Percentiles rank a stretch among this genome's conserved stretches.
Conservation (phyloP, 495 filamentous ascomycete species). For the Chaetomium cochliodes region DNA sequence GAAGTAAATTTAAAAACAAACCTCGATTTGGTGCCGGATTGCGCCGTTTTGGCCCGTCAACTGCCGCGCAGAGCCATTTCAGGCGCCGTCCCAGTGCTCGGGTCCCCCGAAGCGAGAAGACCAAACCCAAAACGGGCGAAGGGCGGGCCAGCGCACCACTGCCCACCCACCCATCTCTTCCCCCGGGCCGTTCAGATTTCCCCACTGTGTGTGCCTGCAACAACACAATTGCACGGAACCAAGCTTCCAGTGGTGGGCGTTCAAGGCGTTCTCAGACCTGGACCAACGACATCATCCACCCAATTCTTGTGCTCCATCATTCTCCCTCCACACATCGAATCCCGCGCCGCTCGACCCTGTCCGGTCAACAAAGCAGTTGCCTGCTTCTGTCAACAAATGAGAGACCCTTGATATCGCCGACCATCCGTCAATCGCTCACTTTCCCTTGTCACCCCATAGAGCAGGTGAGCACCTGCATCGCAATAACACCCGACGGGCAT, state of each 20-base stretch:
- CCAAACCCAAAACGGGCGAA: slow-evolving; percentile 25
- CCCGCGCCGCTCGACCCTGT: slow-evolving; percentile 17
- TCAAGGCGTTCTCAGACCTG: neutral
- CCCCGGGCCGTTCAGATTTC: neutral
- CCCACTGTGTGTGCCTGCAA: slow-evolving; percentile 9
- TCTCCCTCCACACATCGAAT: slow-evolving; percentile 10
- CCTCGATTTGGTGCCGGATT: neutral
- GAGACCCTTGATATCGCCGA: slow-evolving; percentile 1
- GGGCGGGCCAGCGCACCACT: slow-evolving; percentile 22
- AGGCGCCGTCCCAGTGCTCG: neutral
- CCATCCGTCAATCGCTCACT: slow-evolving; percentile 15
- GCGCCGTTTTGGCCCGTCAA: slow-evolving; percentile 9
- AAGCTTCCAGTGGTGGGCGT: slow-evolving; percentile 8
- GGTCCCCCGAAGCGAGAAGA: slow-evolving; percentile 8
- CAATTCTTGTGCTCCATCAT: slow-evolving; percentile 5
- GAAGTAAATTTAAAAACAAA: too few species aligned
- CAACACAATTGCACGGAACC: slow-evolving; percentile 1
- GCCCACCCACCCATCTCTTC: neutral
- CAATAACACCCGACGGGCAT: neutral
- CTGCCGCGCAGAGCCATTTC: slow-evolving; percentile 10
- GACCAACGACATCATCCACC: slow-evolving; percentile 21
- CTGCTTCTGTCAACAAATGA: slow-evolving; percentile 16
- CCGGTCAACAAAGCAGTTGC: slow-evolving; percentile 20
- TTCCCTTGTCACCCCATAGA: neutral
- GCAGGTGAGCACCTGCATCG: neutral